Evolutionary conservation across 164 flowering plant genomes (phyloP).

Genomic region (Pachysandra terminalis): DNA sequence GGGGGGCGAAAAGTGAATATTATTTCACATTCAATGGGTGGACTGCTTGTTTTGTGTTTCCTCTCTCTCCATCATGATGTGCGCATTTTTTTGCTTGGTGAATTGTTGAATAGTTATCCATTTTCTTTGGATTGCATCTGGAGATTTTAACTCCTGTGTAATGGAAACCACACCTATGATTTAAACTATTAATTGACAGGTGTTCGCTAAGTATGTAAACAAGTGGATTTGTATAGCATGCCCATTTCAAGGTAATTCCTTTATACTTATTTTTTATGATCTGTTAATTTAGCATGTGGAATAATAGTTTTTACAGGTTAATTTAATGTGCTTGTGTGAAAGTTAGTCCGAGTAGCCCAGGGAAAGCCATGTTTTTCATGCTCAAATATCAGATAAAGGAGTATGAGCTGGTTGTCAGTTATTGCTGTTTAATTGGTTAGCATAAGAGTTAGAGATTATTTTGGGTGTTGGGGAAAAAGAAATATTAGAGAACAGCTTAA

Average conservation of each 20-base stretch:
- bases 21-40: conserved; percentile 96
- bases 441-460: no score
- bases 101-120: no score
- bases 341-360: background rate
- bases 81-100: conserved; percentile 15
- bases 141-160: background rate
- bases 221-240: conserved; percentile 92
- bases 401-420: background rate
- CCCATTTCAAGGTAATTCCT: conserved; percentile 83
- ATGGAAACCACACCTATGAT: background rate
- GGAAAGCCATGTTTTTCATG: background rate
- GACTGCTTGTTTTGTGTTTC: conserved; percentile 73
- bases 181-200: conserved; percentile 36
- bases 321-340: background rate
- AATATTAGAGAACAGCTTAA: no score
- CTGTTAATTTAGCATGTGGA: background rate
- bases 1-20: conserved; percentile 84
- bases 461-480: no score
- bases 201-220: conserved; percentile 68
- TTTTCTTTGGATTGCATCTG: background rate
- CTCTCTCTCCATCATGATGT: conserved; percentile 76
- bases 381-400: background rate
- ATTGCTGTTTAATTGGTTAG: no score
- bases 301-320: no score
- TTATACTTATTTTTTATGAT: background rate